Conservation (phyloP, 2,329 filamentous ascomycete genomes). For the Helotiales sp. region DNA sequence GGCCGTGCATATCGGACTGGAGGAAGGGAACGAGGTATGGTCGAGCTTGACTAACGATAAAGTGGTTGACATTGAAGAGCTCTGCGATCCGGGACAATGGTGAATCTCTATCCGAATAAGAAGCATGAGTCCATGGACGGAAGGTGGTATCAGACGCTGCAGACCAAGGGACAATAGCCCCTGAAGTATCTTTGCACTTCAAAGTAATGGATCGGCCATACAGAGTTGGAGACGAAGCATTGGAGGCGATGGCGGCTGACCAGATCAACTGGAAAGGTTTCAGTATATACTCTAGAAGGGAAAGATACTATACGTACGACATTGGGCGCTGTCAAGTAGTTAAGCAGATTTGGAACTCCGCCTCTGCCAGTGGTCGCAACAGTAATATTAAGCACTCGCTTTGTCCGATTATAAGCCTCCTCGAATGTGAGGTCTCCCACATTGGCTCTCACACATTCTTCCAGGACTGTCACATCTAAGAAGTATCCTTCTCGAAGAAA, state of each 20-base stretch:
- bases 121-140: conserved; percentile 53
- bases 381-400: conserved; percentile 88
- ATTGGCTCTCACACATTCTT: conserved; percentile 81
- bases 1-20: conserved; percentile 76
- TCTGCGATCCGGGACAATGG: conserved; percentile 63
- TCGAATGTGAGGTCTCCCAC: conserved; percentile 90
- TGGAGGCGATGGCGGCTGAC: conserved; percentile 60
- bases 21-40: conserved; percentile 88
- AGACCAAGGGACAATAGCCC: conserved; percentile 60
- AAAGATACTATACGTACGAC: conserved; percentile 60
- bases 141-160: conserved; percentile 50
- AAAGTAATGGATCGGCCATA: conserved; percentile 53
- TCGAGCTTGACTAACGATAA: conserved; percentile 88
- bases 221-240: conserved; percentile 48
- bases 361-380: conserved; percentile 73
- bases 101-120: conserved; percentile 55
- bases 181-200: conserved; percentile 62
- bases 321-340: conserved; percentile 90
- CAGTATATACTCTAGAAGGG: background rate
- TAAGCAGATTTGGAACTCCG: conserved; percentile 81
- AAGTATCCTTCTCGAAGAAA: conserved; percentile 80
- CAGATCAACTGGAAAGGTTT: conserved; percentile 50
- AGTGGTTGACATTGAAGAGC: conserved; percentile 79
- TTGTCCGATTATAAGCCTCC: conserved; percentile 84
- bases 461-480: conserved; percentile 77